A percentile compares a stretch with the other conserved stretches of the same genome.
phyloP scores from a whole-genome alignment of 352 stramenopile genomes.

The Elongisporangium prolatum region DNA sequence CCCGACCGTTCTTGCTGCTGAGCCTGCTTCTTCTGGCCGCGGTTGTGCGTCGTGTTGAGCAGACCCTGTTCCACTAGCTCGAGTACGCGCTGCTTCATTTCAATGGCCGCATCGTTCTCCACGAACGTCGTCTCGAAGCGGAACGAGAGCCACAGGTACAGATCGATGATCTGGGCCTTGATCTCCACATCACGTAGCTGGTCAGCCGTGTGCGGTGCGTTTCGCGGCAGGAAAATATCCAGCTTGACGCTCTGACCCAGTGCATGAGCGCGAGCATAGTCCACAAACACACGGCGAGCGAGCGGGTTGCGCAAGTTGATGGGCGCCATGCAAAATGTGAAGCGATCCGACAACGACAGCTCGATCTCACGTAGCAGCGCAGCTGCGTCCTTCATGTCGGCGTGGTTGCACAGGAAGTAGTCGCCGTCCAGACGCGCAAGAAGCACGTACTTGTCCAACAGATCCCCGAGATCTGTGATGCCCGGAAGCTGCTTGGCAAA shows the following conservation, averaged over 20 bases:
- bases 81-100: slow-evolving; percentile 58
- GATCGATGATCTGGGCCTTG: slow-evolving; percentile 90
- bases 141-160: slow-evolving; percentile 93
- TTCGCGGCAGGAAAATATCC: slow-evolving; percentile 72
- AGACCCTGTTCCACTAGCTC: slow-evolving; percentile 69
- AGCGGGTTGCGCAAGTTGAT: slow-evolving; percentile 70
- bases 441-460: slow-evolving; percentile 82
- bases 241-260: slow-evolving; percentile 71
- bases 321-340: slow-evolving; percentile 89
- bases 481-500: slow-evolving; percentile 78
- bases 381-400: slow-evolving; percentile 75
- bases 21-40: slow-evolving; percentile 29
- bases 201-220: slow-evolving; percentile 70
- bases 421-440: slow-evolving; percentile 84
- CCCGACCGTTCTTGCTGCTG: background rate
- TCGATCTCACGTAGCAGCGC: slow-evolving; percentile 59
- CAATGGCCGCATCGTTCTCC: slow-evolving; percentile 57
- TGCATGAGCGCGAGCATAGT: slow-evolving; percentile 82
- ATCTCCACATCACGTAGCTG: slow-evolving; percentile 87
- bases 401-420: slow-evolving; percentile 91
- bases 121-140: slow-evolving; percentile 88
- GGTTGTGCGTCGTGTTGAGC: slow-evolving; percentile 77
- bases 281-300: slow-evolving; percentile 72
- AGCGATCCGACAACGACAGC: slow-evolving; percentile 69
- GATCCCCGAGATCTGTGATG: slow-evolving; percentile 57